Percentiles rank a stretch among this genome's conserved stretches.
Evolutionary conservation across 305 asterid genomes (phyloP).

Genomic region (Solanum chacoense): DNA sequence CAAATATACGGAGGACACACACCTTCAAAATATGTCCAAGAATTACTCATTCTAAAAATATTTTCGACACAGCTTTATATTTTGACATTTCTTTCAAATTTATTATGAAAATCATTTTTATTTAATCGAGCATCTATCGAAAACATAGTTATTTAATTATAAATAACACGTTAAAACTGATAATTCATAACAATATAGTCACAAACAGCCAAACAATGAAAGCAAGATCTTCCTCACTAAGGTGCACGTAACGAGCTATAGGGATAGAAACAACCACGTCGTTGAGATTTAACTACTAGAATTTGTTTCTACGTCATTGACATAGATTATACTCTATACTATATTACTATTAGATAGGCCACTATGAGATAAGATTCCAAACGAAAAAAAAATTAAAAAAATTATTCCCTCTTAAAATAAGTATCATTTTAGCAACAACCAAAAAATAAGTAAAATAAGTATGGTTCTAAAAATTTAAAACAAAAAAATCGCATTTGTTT

Average conservation of each 20-base stretch:
- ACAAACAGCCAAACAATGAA: neutral
- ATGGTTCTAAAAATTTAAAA: neutral
- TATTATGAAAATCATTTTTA: accelerated
- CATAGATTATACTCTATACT: neutral
- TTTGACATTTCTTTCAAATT: neutral
- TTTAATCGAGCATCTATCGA: neutral
- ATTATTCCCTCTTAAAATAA: neutral
- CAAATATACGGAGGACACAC: neutral
- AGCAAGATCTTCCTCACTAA: neutral
- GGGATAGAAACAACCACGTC: neutral
- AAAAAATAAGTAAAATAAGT: neutral
- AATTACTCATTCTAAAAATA: neutral
- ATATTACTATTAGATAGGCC: neutral
- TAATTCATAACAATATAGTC: neutral
- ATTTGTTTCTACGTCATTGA: neutral
- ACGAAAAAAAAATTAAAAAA: neutral
- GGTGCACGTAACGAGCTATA: neutral
- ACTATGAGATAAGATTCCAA: neutral
- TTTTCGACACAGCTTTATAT: neutral
- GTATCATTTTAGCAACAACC: neutral
- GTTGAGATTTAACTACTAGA: neutral
- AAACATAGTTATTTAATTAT: neutral
- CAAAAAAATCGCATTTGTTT: neutral
- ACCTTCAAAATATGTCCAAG: neutral
- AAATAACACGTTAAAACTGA: neutral